These are phyloP conservation scores for Flaveria brownii DNA, from an alignment of 129 eudicot genomes.

Conservation along the genomic window DNA sequence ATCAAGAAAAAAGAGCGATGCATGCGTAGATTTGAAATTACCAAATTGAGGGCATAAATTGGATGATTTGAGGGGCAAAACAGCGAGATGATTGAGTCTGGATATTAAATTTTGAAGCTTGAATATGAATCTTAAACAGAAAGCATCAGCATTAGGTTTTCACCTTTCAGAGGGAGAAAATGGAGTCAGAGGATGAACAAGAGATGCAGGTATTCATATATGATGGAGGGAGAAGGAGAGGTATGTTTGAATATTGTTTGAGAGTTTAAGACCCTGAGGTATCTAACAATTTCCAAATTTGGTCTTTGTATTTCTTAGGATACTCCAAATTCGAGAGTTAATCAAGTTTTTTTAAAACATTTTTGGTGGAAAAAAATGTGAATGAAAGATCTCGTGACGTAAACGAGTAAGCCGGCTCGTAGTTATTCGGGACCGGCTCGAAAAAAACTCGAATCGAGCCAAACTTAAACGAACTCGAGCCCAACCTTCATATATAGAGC, in stretches of 20 bases:
- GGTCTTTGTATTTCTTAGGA: slow-evolving; percentile 3
- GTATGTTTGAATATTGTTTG: too few relatives aligned
- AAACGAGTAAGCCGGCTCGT: too few relatives aligned
- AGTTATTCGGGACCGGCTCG: too few relatives aligned
- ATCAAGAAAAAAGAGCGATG: neutral
- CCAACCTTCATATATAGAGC: too few relatives aligned
- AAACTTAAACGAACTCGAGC: too few relatives aligned
- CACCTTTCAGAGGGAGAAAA: slow-evolving; percentile 14
- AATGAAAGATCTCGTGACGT: too few relatives aligned
- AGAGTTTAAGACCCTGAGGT: slow-evolving; percentile 2
- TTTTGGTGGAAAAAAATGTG: too few relatives aligned
- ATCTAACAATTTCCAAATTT: neutral
- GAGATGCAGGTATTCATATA: slow-evolving; percentile 25
- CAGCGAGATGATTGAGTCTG: slow-evolving; percentile 14
- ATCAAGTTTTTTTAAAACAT: too few relatives aligned
- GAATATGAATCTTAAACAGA: slow-evolving; percentile 17
- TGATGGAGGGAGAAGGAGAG: slow-evolving; percentile 22
- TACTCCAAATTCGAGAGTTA: too few relatives aligned
- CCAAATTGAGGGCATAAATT: slow-evolving; percentile 15
- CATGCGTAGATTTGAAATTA: slow-evolving; percentile 23
- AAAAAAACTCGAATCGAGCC: too few relatives aligned
- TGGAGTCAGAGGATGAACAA: slow-evolving; percentile 22
- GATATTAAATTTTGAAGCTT: neutral
- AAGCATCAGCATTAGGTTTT: slow-evolving; percentile 17
- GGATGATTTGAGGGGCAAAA: slow-evolving; percentile 12